Evolutionary conservation across 1,284 basidiomycete species (phyloP).

Genomic region (Porodaedalea pini): DNA sequence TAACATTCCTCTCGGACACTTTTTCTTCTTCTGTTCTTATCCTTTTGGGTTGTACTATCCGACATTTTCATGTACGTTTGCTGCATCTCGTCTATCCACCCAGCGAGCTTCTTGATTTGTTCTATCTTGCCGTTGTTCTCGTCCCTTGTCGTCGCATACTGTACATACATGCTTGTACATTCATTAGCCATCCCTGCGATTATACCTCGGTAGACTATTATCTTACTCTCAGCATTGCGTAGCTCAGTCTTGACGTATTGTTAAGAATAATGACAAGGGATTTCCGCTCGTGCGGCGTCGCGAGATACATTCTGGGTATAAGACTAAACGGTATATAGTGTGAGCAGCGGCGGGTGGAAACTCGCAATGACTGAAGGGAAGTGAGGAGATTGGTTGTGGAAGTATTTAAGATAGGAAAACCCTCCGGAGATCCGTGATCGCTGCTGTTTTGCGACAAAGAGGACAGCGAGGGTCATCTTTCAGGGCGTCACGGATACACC

Average conservation of each 20-base stretch:
- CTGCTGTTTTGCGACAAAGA: neutral
- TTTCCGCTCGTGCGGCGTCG: too few relatives aligned
- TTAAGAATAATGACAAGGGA: too few relatives aligned
- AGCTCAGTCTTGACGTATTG: too few relatives aligned
- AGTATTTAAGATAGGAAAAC: constrained; percentile 1
- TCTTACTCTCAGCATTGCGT: too few relatives aligned
- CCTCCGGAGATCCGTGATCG: neutral
- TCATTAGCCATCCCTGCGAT: neutral
- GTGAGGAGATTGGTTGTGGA: too few relatives aligned
- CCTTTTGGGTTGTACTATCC: neutral
- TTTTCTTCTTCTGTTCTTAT: neutral
- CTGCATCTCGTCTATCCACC: neutral
- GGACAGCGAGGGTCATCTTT: constrained; percentile 1
- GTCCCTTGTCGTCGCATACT: neutral
- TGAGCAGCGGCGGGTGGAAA: too few relatives aligned
- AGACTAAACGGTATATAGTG: too few relatives aligned
- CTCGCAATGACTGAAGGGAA: too few relatives aligned
- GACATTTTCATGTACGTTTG: neutral
- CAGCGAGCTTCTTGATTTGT: neutral
- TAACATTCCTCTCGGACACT: neutral
- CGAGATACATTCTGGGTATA: too few relatives aligned
- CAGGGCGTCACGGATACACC: constrained; percentile 4
- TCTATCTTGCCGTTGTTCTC: neutral
- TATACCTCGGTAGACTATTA: neutral
- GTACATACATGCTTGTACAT: neutral